Base-by-base conservation (phyloP, 1,284 basidiomycete genomes). In the Leccinum pseudoinsigne region DNA sequence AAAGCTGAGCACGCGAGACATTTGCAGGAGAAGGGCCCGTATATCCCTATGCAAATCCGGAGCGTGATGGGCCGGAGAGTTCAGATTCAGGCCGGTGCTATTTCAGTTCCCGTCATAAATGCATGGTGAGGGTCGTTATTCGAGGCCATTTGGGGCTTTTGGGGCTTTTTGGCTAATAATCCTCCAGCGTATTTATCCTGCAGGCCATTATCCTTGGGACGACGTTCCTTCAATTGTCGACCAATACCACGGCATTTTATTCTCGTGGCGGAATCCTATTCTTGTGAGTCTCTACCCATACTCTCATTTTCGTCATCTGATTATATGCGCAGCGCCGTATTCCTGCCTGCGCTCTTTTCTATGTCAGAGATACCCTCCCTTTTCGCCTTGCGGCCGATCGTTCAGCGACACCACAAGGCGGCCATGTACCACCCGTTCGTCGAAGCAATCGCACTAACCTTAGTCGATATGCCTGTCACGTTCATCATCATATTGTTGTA, bases 171-270 rank as follows among this genome's bases (percentile, higher is more conserved):
- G 79, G 72, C 60, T 31, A 8, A 64, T 4, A 18, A 50, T 0
- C 8, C 10, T 40, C 1, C 11, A 76, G 72, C 5, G 74, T 82
- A 6, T 88, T 83, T 67, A 67, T 87, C n/a, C 69, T 87, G 51
- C 88, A 92, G 74, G 89, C 82, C 9, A 71, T 93, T 62, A 90
- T 94, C 67, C 81, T 90, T 62, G 93, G 94, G 11, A 91, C 89
- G 1, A 83, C 90, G 40, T 97, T 93, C 80, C 81, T 89, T 66
- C 80, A 84, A 5, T 77, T 89, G 57, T 80, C 86, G 0, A 79
- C 86, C n/a, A 75, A 79, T 6, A 93, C 94, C 0, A 74, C 78
- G 1, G 88, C 86, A 10, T 91, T 86, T 74, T 96, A 90, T 80
- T 88, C 89, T 14, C 86, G 93, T 21, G 93, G 93, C 4, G 94